phyloP scores from a whole-genome alignment of 768 basidiomycete species.

The Phanerochaete sordida region DNA sequence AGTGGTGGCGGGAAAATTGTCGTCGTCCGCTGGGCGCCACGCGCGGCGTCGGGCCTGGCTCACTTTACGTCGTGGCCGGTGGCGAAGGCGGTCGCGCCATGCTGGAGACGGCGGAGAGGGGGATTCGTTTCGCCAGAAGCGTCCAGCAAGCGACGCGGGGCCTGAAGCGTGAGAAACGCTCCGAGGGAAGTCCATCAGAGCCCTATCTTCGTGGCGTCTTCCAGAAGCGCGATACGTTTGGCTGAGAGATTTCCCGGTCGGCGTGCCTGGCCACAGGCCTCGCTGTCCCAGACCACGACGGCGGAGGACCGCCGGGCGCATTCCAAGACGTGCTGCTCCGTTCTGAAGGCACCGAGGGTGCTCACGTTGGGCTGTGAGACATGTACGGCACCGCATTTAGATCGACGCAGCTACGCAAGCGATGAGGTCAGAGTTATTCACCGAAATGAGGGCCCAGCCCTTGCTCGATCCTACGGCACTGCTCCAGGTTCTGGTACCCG shows the following conservation, averaged over 20 bases:
- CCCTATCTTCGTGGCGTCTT: constrained; percentile 5
- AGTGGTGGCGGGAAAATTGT: not conserved
- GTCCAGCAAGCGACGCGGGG: not conserved
- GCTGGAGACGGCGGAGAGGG: not conserved
- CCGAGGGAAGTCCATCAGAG: not conserved
- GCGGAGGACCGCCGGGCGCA: not conserved
- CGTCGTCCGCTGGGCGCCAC: not conserved
- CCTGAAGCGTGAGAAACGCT: not conserved
- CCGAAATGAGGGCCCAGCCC: not conserved
- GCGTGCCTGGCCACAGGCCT: not conserved
- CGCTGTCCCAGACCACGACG: not conserved
- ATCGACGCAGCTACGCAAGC: not conserved
- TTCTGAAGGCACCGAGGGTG: not conserved
- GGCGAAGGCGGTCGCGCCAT: no score
- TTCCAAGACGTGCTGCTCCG: not conserved
- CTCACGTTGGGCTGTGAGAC: not conserved
- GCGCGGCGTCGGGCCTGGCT: not conserved
- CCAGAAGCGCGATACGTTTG: no score
- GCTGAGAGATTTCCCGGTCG: not conserved
- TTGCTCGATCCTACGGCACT: not conserved
- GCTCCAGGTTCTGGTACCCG: not conserved
- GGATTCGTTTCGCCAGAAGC: not conserved
- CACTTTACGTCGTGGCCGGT: not conserved
- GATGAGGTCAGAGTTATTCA: not conserved
- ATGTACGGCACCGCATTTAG: not conserved